Base-by-base conservation (phyloP, 768 basidiomycete genomes). In the Psilocybe sp. region DNA sequence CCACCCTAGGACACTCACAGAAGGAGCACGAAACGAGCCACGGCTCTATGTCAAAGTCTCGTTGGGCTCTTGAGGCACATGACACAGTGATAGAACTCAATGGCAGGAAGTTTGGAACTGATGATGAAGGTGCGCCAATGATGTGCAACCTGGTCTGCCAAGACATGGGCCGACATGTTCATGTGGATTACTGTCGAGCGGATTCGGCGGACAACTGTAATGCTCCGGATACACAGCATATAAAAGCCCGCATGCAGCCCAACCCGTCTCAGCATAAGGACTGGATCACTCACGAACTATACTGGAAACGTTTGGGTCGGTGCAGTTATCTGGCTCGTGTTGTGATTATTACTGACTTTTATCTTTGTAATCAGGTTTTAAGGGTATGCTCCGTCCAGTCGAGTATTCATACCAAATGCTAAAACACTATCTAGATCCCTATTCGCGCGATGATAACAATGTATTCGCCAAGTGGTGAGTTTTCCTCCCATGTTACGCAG, bases 11-110 rank as follows among this genome's bases (percentile, higher is more conserved):
- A 0, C 84, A 85, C 49, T 49, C 78, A 0, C 81, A 85, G 49
- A 71, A 75, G 53, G 79, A 81, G 40, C 83, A 85, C 35, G 81
- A 83, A 39, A 85, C 83, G 0, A 71, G 70, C 13, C 83, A 85
- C 49, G 84, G 83, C 5, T 82, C 80, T 1, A 84, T 84, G 82
- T 77, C 80, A 0, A 71, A 66, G 48, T 77, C 79, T 0, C 69
- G 70, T 37, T 85, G 84, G 84, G 68, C 75, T 0, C 59, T 84
- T 3, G 80, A 83, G 46, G 78, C 76, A 1, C 72, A 74, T 1
- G 76, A 81, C 7, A 79, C 68, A 1, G 61, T 66, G 1, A 48
- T 83, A 0, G 84, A 85, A 53, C 64, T 84, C 3, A 73, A 77
- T 49, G 82, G 83, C 2, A 74, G 74, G 49, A 77, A 71, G 51